Evolutionary conservation across 2,329 filamentous ascomycete species (phyloP).

Genomic region (Escovopsis weberi): DNA sequence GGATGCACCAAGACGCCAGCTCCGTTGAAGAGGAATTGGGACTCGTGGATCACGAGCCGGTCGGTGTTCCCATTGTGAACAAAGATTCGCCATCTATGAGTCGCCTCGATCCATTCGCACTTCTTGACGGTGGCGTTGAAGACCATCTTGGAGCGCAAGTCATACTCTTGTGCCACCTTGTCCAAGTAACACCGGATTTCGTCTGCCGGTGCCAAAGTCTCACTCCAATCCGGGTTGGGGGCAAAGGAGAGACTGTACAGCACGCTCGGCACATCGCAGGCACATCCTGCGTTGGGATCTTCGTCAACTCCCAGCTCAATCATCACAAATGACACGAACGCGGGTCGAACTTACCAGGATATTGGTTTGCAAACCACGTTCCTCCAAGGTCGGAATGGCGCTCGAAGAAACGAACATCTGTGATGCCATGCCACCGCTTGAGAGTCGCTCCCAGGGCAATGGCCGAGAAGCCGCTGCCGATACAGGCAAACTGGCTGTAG

Average conservation of each 20-base stretch:
- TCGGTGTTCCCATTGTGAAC: conserved; percentile 13
- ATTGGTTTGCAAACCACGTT: conserved; percentile 50
- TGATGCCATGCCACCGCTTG: conserved; percentile 40
- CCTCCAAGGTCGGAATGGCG: conserved; percentile 42
- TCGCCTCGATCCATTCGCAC: conserved; percentile 24
- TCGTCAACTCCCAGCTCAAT: neutral
- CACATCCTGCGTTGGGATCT: conserved; percentile 15
- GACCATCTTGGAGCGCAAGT: conserved; percentile 22
- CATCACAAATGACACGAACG: neutral
- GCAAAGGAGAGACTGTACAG: conserved; percentile 48
- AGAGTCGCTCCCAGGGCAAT: conserved; percentile 47
- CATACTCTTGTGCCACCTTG: conserved; percentile 31
- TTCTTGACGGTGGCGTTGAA: conserved; percentile 23
- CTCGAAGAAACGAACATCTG: conserved; percentile 48
- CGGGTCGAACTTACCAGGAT: conserved; percentile 30
- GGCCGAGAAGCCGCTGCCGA: conserved; percentile 48
- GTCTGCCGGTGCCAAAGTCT: conserved; percentile 36
- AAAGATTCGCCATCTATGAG: conserved; percentile 19
- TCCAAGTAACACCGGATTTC: conserved; percentile 46
- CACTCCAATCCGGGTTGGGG: conserved; percentile 45
- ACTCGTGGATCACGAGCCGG: conserved; percentile 19
- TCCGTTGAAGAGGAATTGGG: conserved; percentile 24
- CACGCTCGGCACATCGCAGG: conserved; percentile 43
- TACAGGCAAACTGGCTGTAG: conserved; percentile 27
- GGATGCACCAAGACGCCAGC: conserved; percentile 20